phyloP scores from a whole-genome alignment of 306 rosid genomes.

The Cercis canadensis region DNA sequence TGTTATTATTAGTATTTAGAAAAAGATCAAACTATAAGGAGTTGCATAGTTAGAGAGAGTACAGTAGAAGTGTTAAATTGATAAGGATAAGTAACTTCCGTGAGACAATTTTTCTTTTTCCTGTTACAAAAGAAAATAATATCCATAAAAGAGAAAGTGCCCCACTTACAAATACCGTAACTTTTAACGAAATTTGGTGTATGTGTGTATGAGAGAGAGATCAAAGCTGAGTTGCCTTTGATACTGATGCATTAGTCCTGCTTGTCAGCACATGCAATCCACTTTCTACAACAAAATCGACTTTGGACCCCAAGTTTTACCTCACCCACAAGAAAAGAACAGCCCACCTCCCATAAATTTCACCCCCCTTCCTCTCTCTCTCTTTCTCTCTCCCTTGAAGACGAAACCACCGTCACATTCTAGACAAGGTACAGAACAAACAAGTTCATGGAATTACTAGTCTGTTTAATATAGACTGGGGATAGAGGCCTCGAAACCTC shows the following conservation, averaged over 20 bases:
- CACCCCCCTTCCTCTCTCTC: slow-evolving; percentile 35
- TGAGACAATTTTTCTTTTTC: slow-evolving; percentile 14
- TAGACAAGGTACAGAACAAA: slow-evolving; percentile 31
- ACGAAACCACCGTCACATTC: slow-evolving; percentile 43
- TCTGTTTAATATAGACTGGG: slow-evolving; percentile 26
- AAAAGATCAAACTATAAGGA: too few species aligned
- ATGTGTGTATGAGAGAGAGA: slow-evolving; percentile 40
- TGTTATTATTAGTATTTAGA: too few species aligned
- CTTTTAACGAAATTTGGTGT: slow-evolving; percentile 52
- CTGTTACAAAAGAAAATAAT: slow-evolving; percentile 11
- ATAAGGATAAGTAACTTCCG: slow-evolving; percentile 20
- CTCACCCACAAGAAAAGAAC: slow-evolving; percentile 97
- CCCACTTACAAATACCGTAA: slow-evolving; percentile 57
- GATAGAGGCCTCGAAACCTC: slow-evolving; percentile 26
- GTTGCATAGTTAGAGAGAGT: too few species aligned
- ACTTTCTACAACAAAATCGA: slow-evolving; percentile 90
- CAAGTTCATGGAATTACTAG: slow-evolving; percentile 30
- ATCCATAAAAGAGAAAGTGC: slow-evolving; percentile 63
- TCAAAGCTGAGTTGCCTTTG: slow-evolving; percentile 89
- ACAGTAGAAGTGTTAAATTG: neutral
- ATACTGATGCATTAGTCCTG: slow-evolving; percentile 77
- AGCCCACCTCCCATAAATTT: slow-evolving; percentile 62
- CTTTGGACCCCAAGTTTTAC: slow-evolving; percentile 85
- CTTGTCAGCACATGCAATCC: slow-evolving; percentile 99
- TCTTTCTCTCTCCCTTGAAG: slow-evolving; percentile 34